Evolutionary conservation across 768 basidiomycete species (phyloP).

Genomic region (Termitomyces titanicus): DNA sequence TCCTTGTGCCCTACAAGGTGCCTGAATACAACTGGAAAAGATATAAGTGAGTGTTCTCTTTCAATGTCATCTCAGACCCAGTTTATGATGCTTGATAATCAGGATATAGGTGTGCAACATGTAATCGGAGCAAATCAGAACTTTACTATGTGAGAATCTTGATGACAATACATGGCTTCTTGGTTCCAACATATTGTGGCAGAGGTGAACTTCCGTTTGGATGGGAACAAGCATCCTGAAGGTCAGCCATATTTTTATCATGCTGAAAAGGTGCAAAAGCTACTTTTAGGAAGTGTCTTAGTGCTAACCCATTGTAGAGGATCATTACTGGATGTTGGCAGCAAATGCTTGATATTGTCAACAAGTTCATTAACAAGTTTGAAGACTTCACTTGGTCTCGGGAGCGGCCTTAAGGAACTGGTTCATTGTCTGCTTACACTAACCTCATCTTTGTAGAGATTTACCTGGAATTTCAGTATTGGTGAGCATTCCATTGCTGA

Average conservation of each 20-base stretch:
- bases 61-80: too few relatives aligned
- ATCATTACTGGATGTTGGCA: constrained; percentile 1
- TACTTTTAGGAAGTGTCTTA: background rate
- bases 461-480: constrained; percentile 6
- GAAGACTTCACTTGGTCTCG: background rate
- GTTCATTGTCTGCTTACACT: too few relatives aligned
- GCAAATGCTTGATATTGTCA: background rate
- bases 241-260: constrained; percentile 8
- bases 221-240: constrained; percentile 7
- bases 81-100: too few relatives aligned
- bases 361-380: background rate
- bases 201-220: background rate
- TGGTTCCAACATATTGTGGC: too few relatives aligned
- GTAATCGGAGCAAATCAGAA: too few relatives aligned
- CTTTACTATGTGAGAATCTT: too few relatives aligned
- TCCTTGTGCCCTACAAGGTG: too few relatives aligned
- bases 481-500: background rate
- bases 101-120: too few relatives aligned
- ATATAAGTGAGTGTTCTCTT: too few relatives aligned
- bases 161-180: too few relatives aligned
- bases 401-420: background rate
- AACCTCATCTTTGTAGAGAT: background rate
- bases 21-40: too few relatives aligned
- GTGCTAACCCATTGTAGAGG: background rate
- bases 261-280: background rate